Percentiles rank a stretch among this genome's conserved stretches.
phyloP scores from a whole-genome alignment of 768 basidiomycete species.

The Termitomyces sp. region DNA sequence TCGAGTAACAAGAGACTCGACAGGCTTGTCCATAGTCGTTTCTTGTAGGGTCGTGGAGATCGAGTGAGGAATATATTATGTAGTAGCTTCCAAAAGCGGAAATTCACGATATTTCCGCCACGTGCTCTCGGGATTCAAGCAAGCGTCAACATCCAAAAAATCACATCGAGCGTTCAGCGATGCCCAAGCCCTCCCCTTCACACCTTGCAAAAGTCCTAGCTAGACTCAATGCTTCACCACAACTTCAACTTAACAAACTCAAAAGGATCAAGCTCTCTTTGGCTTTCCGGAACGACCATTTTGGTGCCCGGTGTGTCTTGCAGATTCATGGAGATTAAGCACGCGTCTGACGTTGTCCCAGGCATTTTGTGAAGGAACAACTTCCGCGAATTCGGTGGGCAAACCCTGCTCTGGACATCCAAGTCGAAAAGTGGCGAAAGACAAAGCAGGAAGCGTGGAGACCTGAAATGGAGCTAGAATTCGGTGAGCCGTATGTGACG shows the following conservation, averaged over 20 bases:
- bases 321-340: not conserved
- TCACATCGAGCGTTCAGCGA: not conserved
- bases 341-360: slow-evolving; percentile 17
- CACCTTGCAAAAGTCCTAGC: slow-evolving; percentile 49
- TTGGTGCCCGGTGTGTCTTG: slow-evolving; percentile 59
- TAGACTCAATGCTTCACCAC: slow-evolving; percentile 44
- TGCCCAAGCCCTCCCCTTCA: slow-evolving; percentile 28
- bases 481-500: slow-evolving; percentile 42
- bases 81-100: slow-evolving; percentile 1
- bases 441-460: slow-evolving; percentile 48
- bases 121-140: slow-evolving; percentile 8
- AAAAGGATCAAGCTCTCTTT: slow-evolving; percentile 49
- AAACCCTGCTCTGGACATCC: slow-evolving; percentile 61
- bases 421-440: slow-evolving; percentile 51
- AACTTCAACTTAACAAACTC: slow-evolving; percentile 41
- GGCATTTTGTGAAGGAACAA: slow-evolving; percentile 78
- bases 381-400: slow-evolving; percentile 73
- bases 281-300: slow-evolving; percentile 64
- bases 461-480: slow-evolving; percentile 55
- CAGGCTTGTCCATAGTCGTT: slow-evolving; percentile 18
- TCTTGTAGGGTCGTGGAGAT: slow-evolving; percentile 6
- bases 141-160: slow-evolving; percentile 11
- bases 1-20: slow-evolving; percentile 47
- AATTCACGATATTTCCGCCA: not conserved
- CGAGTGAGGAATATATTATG: not conserved